Percentiles rank a stretch among this genome's conserved stretches.
Evolutionary conservation across 2,329 filamentous ascomycete genomes (phyloP).

Genomic region (Epichloe scottii): DNA sequence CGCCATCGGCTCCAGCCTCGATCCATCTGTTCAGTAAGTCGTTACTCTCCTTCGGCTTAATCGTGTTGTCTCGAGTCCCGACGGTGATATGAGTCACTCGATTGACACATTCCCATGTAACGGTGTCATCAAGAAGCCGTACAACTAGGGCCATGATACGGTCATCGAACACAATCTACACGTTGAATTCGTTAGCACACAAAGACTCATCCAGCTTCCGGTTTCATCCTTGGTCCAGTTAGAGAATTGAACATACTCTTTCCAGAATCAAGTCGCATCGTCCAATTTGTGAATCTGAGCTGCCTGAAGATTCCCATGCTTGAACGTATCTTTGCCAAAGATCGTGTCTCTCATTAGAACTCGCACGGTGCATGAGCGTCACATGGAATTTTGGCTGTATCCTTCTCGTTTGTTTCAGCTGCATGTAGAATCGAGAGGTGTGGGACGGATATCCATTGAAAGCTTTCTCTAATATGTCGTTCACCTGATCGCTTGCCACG

Average conservation of each 20-base stretch:
- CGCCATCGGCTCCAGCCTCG: constrained; percentile 33
- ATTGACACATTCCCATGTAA: constrained; percentile 60
- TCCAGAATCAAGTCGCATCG: constrained; percentile 52
- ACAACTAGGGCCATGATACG: constrained; percentile 88
- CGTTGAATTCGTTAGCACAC: not conserved
- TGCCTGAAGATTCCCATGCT: constrained; percentile 35
- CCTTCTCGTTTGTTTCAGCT: constrained; percentile 60
- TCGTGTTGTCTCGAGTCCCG: constrained; percentile 57
- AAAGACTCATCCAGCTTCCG: not conserved
- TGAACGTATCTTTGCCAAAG: constrained; percentile 64
- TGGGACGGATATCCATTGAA: constrained; percentile 46
- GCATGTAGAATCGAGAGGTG: constrained; percentile 49
- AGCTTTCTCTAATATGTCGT: constrained; percentile 50
- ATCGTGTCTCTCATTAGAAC: constrained; percentile 44
- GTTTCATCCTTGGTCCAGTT: not conserved
- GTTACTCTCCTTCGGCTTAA: constrained; percentile 95
- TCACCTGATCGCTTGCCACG: constrained; percentile 30
- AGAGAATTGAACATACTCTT: constrained; percentile 28
- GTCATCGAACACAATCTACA: constrained; percentile 64
- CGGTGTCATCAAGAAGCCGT: constrained; percentile 47
- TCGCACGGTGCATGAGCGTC: constrained; percentile 75
- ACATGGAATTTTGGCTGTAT: constrained; percentile 85
- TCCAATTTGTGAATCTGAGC: constrained; percentile 34
- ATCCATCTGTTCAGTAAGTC: constrained; percentile 68
- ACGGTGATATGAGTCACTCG: constrained; percentile 76